phyloP scores from a whole-genome alignment of 2,329 filamentous ascomycete species.

The Aspergillus phoenicis region DNA sequence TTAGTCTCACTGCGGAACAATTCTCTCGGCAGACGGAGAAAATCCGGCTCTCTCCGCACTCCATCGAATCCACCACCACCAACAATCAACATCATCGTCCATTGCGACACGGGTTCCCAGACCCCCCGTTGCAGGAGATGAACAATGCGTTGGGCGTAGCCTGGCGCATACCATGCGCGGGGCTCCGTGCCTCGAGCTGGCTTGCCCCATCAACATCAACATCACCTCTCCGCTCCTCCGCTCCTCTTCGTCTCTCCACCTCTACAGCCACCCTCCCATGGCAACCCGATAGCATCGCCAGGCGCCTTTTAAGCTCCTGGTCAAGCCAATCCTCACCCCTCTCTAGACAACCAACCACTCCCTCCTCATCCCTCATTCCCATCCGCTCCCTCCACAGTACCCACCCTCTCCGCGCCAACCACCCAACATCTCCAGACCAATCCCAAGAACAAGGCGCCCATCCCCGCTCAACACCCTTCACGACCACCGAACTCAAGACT shows the following conservation, averaged over 20 bases:
- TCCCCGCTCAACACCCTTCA: slow-evolving; percentile 34
- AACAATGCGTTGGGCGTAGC: slow-evolving; percentile 45
- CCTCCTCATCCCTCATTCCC: not conserved
- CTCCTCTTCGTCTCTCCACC: slow-evolving; percentile 22
- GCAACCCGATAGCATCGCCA: slow-evolving; percentile 19
- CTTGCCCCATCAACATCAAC: slow-evolving; percentile 19
- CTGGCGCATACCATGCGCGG: slow-evolving; percentile 46
- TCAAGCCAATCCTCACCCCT: slow-evolving; percentile 3
- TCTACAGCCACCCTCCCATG: slow-evolving; percentile 15
- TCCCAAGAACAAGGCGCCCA: slow-evolving; percentile 29
- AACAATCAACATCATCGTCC: not conserved
- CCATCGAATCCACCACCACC: not conserved
- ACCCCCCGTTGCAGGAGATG: slow-evolving; percentile 37
- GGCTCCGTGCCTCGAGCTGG: slow-evolving; percentile 33
- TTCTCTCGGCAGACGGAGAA: slow-evolving; percentile 22
- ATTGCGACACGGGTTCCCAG: slow-evolving; percentile 1
- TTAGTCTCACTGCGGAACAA: slow-evolving; percentile 18
- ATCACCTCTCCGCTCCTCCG: slow-evolving; percentile 22
- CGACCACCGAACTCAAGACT: slow-evolving; percentile 34
- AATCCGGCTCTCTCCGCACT: slow-evolving; percentile 4
- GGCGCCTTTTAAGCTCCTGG: slow-evolving; percentile 17
- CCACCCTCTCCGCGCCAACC: slow-evolving; percentile 18
- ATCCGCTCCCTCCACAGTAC: slow-evolving; percentile 26
- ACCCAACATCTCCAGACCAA: slow-evolving; percentile 14
- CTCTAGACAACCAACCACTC: no score